Evolutionary conservation across 2,329 filamentous ascomycete species (phyloP), one percentile per base, ranked within the genome.

Genomic region (Diaporthe nobilis): DNA sequence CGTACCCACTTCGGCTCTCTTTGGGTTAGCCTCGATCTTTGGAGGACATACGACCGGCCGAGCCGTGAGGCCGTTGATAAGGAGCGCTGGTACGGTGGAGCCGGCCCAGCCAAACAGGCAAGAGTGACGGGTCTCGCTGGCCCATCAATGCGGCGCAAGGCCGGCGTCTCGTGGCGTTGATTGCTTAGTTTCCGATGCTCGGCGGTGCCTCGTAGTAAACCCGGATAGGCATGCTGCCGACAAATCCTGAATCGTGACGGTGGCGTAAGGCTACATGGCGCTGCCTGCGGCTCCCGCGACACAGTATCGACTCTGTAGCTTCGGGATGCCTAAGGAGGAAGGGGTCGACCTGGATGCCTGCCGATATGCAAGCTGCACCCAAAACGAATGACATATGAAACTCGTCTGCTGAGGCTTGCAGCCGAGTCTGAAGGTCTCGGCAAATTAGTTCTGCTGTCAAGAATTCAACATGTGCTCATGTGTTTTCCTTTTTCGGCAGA

Each of bases 171-270:
- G 65, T 70, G 65, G 65, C 65, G 65, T 42, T 39, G 34, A 70
- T 55, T 70, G 49, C 65, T 55, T 70, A 55, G 65, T 55, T 67
- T 67, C 63, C 63, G 47, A n/a, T 53, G 47, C 61, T 65, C 61
- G 61, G 61, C 42, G 61, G 8, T 65, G 42, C 61, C 61, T 65
- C 61, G 61, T 65, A 49, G 20, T 53, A 39, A 70, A 53, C 47
- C 49, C 65, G 65, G 65, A 70, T 55, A 55, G 34, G 65, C n/a
- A 55, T 5, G 22, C 49, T 70, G n/a, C 65, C 65, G 65, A 70
- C 65, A 55, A 70, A 51, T 42, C 49, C 65, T 70, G 65, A 70
- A 55, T 70, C 65, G 34, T 22, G 49, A 70, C 34, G 49, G 65
- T 70, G 65, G 65, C 49, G 47, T 34, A 53, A 70, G 47, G 65